Percentiles rank a stretch among this genome's conserved stretches.
phyloP scores from a whole-genome alignment of 768 basidiomycete species.

The Ramaria rubella region DNA sequence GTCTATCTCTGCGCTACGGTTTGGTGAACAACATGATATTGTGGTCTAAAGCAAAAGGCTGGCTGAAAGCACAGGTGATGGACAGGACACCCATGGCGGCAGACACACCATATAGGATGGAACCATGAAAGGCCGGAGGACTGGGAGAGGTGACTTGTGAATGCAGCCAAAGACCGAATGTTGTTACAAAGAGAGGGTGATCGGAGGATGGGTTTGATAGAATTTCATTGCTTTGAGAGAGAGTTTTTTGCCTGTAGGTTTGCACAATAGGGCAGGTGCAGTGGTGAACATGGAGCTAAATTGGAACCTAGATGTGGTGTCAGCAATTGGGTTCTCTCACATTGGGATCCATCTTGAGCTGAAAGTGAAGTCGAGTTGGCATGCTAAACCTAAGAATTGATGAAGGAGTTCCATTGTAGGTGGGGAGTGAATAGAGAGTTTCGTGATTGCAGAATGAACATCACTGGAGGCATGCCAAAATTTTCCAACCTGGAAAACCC shows the following conservation, averaged over 20 bases:
- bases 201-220: not conserved
- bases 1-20: too few species aligned
- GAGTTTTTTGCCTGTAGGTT: constrained; percentile 17
- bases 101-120: too few species aligned
- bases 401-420: constrained; percentile 14
- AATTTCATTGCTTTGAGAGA: not conserved
- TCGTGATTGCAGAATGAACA: constrained; percentile 11
- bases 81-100: not conserved
- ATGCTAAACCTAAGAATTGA: constrained; percentile 8
- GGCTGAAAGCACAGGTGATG: not conserved
- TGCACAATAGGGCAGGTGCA: constrained; percentile 18
- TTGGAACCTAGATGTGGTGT: constrained; percentile 15
- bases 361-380: constrained; percentile 14
- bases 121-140: too few species aligned
- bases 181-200: not conserved
- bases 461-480: too few species aligned
- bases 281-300: constrained; percentile 21
- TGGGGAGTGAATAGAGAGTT: constrained; percentile 6
- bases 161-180: not conserved
- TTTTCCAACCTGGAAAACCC: too few species aligned
- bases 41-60: not conserved
- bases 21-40: not conserved
- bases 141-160: not conserved
- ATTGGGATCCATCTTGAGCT: constrained; percentile 11
- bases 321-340: constrained; percentile 14